A percentile compares a stretch with the other conserved stretches of the same genome.
Evolutionary conservation across 2,329 filamentous ascomycete species (phyloP).

Genomic region (Plenodomus biglobosus): DNA sequence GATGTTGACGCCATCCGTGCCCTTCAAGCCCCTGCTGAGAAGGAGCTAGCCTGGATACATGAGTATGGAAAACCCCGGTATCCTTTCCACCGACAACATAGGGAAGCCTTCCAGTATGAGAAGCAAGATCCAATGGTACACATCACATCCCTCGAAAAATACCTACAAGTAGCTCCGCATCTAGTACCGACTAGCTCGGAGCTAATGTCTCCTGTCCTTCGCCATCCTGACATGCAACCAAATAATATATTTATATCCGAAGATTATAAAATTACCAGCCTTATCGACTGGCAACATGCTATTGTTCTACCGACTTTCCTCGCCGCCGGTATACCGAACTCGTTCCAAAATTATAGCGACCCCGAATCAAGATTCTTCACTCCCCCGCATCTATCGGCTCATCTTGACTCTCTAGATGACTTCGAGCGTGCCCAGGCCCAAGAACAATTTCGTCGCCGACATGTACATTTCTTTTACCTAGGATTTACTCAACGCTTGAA

Average conservation of each 20-base stretch:
- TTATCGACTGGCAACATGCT: conserved; percentile 50
- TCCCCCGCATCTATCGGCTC: conserved; percentile 19
- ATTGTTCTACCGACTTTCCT: conserved; percentile 44
- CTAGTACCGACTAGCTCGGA: conserved; percentile 22
- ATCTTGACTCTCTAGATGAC: conserved; percentile 18
- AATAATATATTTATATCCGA: conserved; percentile 40
- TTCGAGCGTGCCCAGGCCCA: conserved; percentile 14
- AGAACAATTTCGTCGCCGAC: conserved; percentile 30
- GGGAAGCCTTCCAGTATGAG: conserved; percentile 25
- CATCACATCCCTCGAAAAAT: conserved; percentile 15
- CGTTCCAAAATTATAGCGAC: conserved; percentile 47
- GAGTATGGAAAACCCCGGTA: conserved; percentile 19
- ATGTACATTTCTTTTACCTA: conserved; percentile 38
- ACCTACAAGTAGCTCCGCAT: conserved; percentile 19
- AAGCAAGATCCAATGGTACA: conserved; percentile 24
- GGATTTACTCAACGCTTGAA: conserved; percentile 28
- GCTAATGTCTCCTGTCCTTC: conserved; percentile 25
- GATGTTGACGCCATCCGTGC: conserved; percentile 16
- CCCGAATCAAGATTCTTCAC: conserved; percentile 21
- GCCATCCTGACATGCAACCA: conserved; percentile 42
- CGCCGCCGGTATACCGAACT: conserved; percentile 42
- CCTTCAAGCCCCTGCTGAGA: conserved; percentile 25
- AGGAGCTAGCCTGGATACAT: conserved; percentile 29
- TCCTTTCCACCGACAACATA: conserved; percentile 22
- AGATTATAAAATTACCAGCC: conserved; percentile 35